phyloP scores from a whole-genome alignment of 805 yeast species.

The Kluyveromyces aestuarii region DNA sequence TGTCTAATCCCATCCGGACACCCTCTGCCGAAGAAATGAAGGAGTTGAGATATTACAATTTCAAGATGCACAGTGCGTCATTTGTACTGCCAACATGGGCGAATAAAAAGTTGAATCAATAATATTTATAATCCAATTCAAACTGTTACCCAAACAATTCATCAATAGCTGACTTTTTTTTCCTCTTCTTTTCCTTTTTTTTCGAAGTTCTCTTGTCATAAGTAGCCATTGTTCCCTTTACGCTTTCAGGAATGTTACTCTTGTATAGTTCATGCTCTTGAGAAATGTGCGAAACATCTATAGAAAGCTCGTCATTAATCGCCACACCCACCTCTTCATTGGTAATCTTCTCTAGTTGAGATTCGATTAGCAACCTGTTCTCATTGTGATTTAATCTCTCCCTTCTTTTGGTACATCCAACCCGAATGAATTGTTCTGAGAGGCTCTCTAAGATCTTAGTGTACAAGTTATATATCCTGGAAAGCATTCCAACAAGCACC shows the following conservation, averaged over 20 bases:
- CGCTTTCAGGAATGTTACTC: neutral
- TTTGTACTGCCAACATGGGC: conserved; percentile 83
- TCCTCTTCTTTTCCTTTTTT: conserved; percentile 36
- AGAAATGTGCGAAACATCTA: neutral
- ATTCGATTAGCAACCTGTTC: neutral
- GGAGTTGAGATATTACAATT: conserved; percentile 56
- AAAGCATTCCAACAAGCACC: conserved; percentile 48
- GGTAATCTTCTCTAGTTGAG: neutral
- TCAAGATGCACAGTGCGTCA: conserved; percentile 57
- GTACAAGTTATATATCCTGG: conserved; percentile 33
- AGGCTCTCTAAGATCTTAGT: conserved; percentile 10
- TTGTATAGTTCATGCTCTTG: neutral
- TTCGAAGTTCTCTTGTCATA: conserved; percentile 12
- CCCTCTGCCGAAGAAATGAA: conserved; percentile 37
- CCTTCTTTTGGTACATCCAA: conserved; percentile 9
- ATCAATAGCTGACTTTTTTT: conserved; percentile 52
- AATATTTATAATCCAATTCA: neutral
- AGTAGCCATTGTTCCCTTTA: neutral
- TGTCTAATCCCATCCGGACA: conserved; percentile 46
- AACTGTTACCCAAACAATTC: conserved; percentile 58
- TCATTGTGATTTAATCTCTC: neutral
- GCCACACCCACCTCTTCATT: conserved; percentile 31
- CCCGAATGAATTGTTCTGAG: conserved; percentile 13
- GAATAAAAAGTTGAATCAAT: conserved; percentile 11
- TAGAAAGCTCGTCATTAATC: conserved; percentile 3